Evolutionary conservation across 495 filamentous ascomycete genomes (phyloP).

Genomic region (Neurospora intermedia): DNA sequence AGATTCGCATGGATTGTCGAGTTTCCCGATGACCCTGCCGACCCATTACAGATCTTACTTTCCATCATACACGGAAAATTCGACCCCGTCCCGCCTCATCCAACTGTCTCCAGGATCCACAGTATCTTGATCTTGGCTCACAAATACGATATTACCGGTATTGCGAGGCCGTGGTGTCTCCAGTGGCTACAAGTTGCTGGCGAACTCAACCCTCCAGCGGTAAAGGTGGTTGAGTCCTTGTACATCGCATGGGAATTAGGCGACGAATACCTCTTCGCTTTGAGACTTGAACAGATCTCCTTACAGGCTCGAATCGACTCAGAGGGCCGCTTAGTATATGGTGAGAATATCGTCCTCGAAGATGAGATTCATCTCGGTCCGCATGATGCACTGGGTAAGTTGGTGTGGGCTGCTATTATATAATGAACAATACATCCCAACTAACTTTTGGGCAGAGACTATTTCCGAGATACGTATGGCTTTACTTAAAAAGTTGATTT

Average conservation of each 20-base stretch:
- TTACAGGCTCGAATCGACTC: not conserved
- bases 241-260: not conserved
- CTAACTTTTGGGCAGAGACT: not conserved
- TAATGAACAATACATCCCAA: not conserved
- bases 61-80: constrained; percentile 18
- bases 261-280: not conserved
- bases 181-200: constrained; percentile 6
- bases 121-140: constrained; percentile 14
- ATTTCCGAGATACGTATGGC: not conserved
- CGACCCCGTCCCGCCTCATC: constrained; percentile 1
- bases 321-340: not conserved
- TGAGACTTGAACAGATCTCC: not conserved
- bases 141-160: constrained; percentile 17
- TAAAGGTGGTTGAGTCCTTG: not conserved
- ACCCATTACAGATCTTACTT: not conserved
- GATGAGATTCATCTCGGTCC: not conserved
- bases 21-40: constrained; percentile 14
- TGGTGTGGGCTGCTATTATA: not conserved
- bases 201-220: not conserved
- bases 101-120: constrained; percentile 8
- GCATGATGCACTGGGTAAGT: not conserved
- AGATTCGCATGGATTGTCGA: constrained; percentile 13
- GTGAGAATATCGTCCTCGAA: not conserved
- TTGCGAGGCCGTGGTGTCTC: constrained; percentile 12
- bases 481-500: not conserved